Evolutionary conservation across 257 asterid genomes (phyloP).

Genomic region (Solanum gandarillasii): DNA sequence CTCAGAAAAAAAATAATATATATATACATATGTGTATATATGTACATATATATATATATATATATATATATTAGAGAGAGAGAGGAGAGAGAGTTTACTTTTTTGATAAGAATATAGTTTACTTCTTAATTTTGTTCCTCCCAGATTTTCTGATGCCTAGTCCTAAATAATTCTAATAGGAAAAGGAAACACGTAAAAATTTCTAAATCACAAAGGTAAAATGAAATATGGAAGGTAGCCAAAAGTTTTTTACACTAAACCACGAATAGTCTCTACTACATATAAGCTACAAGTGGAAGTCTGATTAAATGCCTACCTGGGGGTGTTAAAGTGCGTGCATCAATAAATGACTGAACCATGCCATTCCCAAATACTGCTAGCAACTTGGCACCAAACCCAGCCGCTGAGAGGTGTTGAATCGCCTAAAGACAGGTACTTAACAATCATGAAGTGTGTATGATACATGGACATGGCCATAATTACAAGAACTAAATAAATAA

Average conservation of each 20-base stretch:
- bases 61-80: background rate
- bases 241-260: background rate
- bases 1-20: background rate
- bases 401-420: conserved; percentile 83
- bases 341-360: conserved; percentile 93
- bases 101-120: background rate
- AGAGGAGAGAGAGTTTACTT: background rate
- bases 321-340: conserved; percentile 83
- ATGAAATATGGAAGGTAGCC: background rate
- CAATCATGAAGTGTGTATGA: background rate
- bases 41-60: background rate
- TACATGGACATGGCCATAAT: background rate
- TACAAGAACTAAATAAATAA: background rate
- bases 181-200: background rate
- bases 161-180: background rate
- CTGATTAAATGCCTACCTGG: conserved; percentile 31
- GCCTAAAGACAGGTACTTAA: conserved; percentile 41
- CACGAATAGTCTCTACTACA: background rate
- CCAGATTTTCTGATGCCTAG: background rate
- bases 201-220: background rate
- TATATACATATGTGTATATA: too few species aligned
- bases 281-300: background rate
- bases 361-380: conserved; percentile 95
- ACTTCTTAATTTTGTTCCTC: background rate
- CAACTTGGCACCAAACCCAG: conserved; percentile 98